Base-by-base conservation (phyloP, 306 rosid genomes). In the Nissolia schottii region DNA sequence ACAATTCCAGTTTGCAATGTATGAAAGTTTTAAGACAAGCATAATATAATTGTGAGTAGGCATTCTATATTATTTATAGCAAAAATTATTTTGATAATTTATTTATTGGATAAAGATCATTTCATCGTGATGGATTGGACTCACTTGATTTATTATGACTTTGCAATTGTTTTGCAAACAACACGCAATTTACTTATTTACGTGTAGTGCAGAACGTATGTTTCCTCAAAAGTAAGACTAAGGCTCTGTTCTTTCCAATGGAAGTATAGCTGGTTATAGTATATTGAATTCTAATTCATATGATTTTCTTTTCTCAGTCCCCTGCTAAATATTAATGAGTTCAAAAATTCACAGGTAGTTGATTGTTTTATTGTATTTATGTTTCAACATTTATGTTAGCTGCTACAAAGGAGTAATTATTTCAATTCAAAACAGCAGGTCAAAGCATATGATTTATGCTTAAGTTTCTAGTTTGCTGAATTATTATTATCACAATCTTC, bases 401-500 rank as follows among this genome's bases (percentile, higher is more conserved):
- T 34, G n/a, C 4, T 49, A 5, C 24, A 34, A 48, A 48, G 27
- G 40, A 61, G 20, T 27, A 7, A 40, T 20, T 43, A 41, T 32
- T 72, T 19, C 51, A 70, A 70, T 62, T 70, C 50, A 70, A 51
- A 77, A 16, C 41, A 40, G 23, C 41, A 16, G 24, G 24, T 23
- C 20, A 28, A 54, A 51, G 38, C 18, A 18, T 19, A 23, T 10
- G 16, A 40, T 20, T 22, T 57, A 35, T 41, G 54, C 19, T 59
- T 28, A 22, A 38, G 16, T 14, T 74, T 63, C 16, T 25, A 32
- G 41, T 29, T 32, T 69, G 63, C 25, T 64, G 20, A 35, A 27
- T 28, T 35, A 32, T 67, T 35, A 32, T 67, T 37, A 32, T 51
- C 76, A 45, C 13, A 31, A 65, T 50, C 32, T 75, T 67, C 32